Percentiles rank a stretch among this genome's conserved stretches.
phyloP scores from a whole-genome alignment of 345 rosid genomes.

The Capsella bursapastoris region DNA sequence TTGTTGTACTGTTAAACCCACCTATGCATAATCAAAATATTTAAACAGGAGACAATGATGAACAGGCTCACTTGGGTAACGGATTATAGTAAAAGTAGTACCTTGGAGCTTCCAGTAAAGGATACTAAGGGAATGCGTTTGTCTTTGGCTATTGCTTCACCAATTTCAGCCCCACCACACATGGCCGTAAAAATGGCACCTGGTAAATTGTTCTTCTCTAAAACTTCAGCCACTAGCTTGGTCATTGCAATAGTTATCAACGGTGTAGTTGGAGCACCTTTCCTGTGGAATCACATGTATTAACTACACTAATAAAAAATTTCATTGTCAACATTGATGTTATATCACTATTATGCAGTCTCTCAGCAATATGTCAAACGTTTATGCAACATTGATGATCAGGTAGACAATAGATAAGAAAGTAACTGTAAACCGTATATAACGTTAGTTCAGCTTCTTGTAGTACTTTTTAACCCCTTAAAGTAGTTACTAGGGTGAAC shows the following conservation, averaged over 20 bases:
- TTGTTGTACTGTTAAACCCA: constrained; percentile 80
- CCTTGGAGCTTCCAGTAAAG: constrained; percentile 96
- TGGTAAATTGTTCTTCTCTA: constrained; percentile 88
- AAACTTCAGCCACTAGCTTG: constrained; percentile 77
- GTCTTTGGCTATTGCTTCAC: constrained; percentile 91
- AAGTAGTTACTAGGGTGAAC: neutral
- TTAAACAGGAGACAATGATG: neutral
- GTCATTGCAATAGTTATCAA: constrained; percentile 93
- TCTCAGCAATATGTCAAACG: neutral
- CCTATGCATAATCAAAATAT: constrained; percentile 52
- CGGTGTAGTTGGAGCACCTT: constrained; percentile 98
- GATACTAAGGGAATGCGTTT: constrained; percentile 81
- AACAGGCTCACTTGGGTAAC: neutral
- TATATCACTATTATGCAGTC: neutral
- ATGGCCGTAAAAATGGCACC: constrained; percentile 92
- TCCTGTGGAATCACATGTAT: constrained; percentile 54
- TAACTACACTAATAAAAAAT: neutral
- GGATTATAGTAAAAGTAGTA: constrained; percentile 32
- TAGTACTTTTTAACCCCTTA: neutral
- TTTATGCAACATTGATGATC: neutral
- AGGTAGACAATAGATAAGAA: neutral
- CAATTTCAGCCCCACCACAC: constrained; percentile 95
- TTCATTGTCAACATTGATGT: constrained; percentile 1
- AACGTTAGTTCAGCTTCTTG: neutral
- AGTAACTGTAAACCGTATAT: neutral